phyloP scores from a whole-genome alignment of 139 green algal species.

The Chlamydomonas asymmetrica region DNA sequence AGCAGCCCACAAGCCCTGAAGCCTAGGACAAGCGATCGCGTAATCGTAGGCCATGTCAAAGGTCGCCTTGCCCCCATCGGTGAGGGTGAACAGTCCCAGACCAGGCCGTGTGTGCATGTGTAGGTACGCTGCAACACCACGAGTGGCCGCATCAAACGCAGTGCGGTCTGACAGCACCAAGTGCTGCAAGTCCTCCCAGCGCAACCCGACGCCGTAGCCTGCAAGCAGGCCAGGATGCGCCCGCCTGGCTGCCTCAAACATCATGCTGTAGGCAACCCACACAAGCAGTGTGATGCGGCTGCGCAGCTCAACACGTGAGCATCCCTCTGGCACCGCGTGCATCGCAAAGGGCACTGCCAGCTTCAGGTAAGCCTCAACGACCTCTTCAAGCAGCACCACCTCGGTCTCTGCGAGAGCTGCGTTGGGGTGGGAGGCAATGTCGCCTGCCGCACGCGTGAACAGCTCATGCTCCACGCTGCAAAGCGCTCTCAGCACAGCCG shows the following conservation, averaged over 20 bases:
- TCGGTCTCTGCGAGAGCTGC: slow-evolving; percentile 6
- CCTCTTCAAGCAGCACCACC: slow-evolving; percentile 17
- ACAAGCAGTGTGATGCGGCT: slow-evolving; percentile 45
- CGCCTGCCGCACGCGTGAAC: slow-evolving; percentile 19
- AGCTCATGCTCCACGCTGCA: slow-evolving; percentile 40
- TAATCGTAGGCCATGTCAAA: slow-evolving; percentile 36
- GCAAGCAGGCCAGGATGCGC: slow-evolving; percentile 17
- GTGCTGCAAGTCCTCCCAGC: slow-evolving; percentile 43
- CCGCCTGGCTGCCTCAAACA: background rate
- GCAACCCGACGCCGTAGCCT: slow-evolving; percentile 23
- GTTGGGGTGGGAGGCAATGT: background rate
- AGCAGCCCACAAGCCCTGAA: slow-evolving; percentile 15
- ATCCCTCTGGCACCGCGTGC: background rate
- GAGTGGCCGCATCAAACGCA: slow-evolving; percentile 36
- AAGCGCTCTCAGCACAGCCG: slow-evolving; percentile 30
- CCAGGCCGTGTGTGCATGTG: slow-evolving; percentile 10
- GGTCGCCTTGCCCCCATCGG: slow-evolving; percentile 16
- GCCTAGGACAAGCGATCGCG: background rate
- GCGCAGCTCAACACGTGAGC: slow-evolving; percentile 44
- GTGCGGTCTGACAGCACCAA: slow-evolving; percentile 44
- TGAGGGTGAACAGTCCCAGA: slow-evolving; percentile 26
- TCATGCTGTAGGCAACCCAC: slow-evolving; percentile 50
- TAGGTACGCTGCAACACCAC: slow-evolving; percentile 48
- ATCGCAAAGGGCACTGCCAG: slow-evolving; percentile 7
- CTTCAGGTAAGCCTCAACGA: slow-evolving; percentile 40